Evolutionary conservation across 768 basidiomycete genomes (phyloP).

Genomic region (Mycena galopus): DNA sequence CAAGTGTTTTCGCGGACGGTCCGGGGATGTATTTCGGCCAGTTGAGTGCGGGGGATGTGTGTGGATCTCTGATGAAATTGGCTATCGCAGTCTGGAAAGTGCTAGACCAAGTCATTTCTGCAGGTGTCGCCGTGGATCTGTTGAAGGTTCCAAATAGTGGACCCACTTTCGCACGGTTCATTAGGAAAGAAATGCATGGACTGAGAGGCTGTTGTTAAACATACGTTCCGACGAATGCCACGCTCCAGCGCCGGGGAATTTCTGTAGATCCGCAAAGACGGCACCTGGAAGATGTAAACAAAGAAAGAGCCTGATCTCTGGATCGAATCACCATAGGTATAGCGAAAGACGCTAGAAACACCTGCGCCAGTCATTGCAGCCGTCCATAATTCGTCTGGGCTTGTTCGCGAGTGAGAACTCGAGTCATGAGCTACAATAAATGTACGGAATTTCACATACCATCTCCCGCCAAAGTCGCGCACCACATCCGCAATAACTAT

Average conservation of each 20-base stretch:
- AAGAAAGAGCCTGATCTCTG: not conserved
- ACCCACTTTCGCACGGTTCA: not conserved
- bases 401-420: not conserved
- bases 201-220: not conserved
- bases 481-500: slow-evolving; percentile 24
- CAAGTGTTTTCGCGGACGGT: slow-evolving; percentile 29
- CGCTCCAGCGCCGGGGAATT: slow-evolving; percentile 39
- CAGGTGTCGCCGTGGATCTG: slow-evolving; percentile 36
- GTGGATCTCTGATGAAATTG: slow-evolving; percentile 39
- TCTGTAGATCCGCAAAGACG: slow-evolving; percentile 38
- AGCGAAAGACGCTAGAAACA: slow-evolving; percentile 35
- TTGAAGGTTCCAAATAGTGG: slow-evolving; percentile 42
- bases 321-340: slow-evolving; percentile 35
- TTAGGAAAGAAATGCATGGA: not conserved
- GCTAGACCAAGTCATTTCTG: slow-evolving; percentile 36
- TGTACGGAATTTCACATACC: slow-evolving; percentile 3
- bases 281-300: slow-evolving; percentile 18
- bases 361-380: slow-evolving; percentile 24
- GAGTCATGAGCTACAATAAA: no score
- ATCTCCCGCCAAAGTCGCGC: slow-evolving; percentile 23
- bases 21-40: slow-evolving; percentile 37
- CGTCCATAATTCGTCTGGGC: slow-evolving; percentile 34
- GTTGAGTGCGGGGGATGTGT: slow-evolving; percentile 27
- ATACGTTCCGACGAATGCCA: slow-evolving; percentile 40
- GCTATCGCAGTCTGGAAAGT: slow-evolving; percentile 39